phyloP scores from a whole-genome alignment of 2,329 filamentous ascomycete genomes.

The Bipolaris zeicola region DNA sequence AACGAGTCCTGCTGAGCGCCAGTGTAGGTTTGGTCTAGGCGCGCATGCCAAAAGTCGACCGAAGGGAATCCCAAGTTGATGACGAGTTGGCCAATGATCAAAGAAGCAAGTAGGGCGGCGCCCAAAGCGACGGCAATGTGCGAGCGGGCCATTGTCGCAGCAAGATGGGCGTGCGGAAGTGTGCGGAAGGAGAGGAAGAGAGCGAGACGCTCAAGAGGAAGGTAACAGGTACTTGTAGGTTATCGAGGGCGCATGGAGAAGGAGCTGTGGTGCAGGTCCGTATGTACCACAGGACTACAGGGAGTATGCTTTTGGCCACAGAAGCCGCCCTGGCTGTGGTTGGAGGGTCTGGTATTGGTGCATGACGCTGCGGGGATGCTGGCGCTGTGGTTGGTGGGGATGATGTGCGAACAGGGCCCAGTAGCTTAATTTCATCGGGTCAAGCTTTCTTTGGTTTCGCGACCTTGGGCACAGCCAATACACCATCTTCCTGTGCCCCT shows the following conservation, averaged over 20 bases:
- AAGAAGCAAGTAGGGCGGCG: slow-evolving; percentile 40
- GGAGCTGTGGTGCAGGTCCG: not conserved
- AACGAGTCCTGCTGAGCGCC: slow-evolving; percentile 32
- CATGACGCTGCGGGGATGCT: slow-evolving; percentile 21
- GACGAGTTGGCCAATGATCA: slow-evolving; percentile 46
- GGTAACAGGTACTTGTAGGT: slow-evolving; percentile 6
- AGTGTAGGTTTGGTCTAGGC: slow-evolving; percentile 30
- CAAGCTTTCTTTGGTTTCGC: slow-evolving; percentile 13
- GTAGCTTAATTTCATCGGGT: slow-evolving; percentile 19
- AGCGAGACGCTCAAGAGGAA: slow-evolving; percentile 12
- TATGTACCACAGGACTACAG: not conserved
- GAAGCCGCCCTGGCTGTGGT: not conserved
- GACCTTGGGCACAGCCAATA: slow-evolving; percentile 12
- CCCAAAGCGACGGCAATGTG: slow-evolving; percentile 47
- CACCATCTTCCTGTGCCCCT: slow-evolving; percentile 21
- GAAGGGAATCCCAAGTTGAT: slow-evolving; percentile 43
- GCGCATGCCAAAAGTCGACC: slow-evolving; percentile 46
- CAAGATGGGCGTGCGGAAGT: slow-evolving; percentile 27
- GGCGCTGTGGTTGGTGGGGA: slow-evolving; percentile 18
- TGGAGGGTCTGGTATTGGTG: not conserved
- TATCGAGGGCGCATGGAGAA: slow-evolving; percentile 6
- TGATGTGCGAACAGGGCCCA: slow-evolving; percentile 7
- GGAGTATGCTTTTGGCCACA: not conserved
- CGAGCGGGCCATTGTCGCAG: slow-evolving; percentile 47
- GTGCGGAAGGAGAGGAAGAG: slow-evolving; percentile 9